A percentile compares a stretch with the other conserved stretches of the same genome.
phyloP scores from a whole-genome alignment of 176 grass and related monocot genomes.

The Saccharum spontaneum region DNA sequence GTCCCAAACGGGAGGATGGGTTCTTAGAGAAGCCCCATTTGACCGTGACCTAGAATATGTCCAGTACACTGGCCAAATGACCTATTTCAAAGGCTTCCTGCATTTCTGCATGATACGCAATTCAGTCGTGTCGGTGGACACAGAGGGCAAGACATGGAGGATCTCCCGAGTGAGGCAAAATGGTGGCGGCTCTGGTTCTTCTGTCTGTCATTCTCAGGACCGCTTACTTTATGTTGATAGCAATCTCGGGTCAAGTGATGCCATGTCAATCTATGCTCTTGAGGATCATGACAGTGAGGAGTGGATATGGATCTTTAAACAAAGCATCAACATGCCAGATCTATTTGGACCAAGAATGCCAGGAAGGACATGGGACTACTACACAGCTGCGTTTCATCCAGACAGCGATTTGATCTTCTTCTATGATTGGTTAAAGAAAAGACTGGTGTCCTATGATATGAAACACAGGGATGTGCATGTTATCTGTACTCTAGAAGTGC shows the following conservation, averaged over 20 bases:
- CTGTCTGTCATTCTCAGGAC: background rate
- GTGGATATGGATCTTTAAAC: slow-evolving; percentile 7
- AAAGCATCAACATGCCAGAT: background rate
- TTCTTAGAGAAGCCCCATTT: background rate
- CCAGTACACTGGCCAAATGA: background rate
- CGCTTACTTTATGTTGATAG: background rate
- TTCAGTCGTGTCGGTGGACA: background rate
- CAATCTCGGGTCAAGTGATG: no score
- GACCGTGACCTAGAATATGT: background rate
- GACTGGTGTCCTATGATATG: background rate
- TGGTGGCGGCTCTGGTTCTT: background rate
- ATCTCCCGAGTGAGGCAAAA: background rate
- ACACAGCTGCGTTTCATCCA: background rate
- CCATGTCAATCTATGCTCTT: background rate
- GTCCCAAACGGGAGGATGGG: background rate
- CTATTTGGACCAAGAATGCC: background rate
- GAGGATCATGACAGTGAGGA: background rate
- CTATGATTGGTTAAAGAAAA: background rate
- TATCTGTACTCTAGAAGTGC: background rate
- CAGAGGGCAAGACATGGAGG: background rate
- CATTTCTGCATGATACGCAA: background rate
- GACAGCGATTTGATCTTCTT: background rate
- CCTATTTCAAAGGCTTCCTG: slow-evolving; percentile 5
- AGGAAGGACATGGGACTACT: background rate
- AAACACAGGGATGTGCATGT: background rate